These are phyloP conservation scores for Grigorovia yakushimaensis DNA, from an alignment of 805 yeast species.

Conservation along the genomic window DNA sequence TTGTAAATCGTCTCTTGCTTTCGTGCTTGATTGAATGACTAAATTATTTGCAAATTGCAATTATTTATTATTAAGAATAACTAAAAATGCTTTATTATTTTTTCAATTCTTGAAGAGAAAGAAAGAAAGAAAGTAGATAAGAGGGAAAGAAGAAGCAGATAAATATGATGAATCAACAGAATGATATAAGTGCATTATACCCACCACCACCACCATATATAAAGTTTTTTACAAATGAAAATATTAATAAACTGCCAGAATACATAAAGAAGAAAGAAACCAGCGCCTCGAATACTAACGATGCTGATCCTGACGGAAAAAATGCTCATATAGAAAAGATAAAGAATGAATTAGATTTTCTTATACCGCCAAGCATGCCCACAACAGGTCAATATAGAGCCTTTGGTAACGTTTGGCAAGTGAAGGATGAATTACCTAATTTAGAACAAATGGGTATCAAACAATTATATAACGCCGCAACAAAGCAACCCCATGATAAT, in stretches of 20 bases:
- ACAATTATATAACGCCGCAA: constrained; percentile 45
- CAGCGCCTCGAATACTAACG: constrained; percentile 5
- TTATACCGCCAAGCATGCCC: constrained; percentile 59
- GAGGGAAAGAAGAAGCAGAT: constrained; percentile 10
- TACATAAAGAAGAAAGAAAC: constrained; percentile 16
- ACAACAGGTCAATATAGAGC: constrained; percentile 61
- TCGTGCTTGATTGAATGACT: too few relatives aligned
- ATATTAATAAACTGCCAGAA: constrained; percentile 37
- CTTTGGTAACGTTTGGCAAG: constrained; percentile 86
- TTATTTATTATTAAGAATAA: too few relatives aligned
- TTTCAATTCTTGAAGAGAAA: neutral
- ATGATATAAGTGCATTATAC: constrained; percentile 56
- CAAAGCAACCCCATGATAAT: neutral
- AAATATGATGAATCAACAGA: constrained; percentile 23
- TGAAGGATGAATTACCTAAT: constrained; percentile 62
- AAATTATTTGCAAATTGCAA: too few relatives aligned
- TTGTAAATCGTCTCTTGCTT: too few relatives aligned
- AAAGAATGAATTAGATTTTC: constrained; percentile 34
- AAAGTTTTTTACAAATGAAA: constrained; percentile 62
- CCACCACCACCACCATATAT: constrained; percentile 92
- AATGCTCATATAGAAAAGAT: constrained; percentile 32
- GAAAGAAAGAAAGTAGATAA: neutral
- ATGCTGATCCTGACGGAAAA: constrained; percentile 16
- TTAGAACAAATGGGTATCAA: constrained; percentile 67
- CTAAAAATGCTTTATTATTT: neutral